Base-by-base conservation (phyloP, 768 basidiomycete species). In the Trametes gibbosa region DNA sequence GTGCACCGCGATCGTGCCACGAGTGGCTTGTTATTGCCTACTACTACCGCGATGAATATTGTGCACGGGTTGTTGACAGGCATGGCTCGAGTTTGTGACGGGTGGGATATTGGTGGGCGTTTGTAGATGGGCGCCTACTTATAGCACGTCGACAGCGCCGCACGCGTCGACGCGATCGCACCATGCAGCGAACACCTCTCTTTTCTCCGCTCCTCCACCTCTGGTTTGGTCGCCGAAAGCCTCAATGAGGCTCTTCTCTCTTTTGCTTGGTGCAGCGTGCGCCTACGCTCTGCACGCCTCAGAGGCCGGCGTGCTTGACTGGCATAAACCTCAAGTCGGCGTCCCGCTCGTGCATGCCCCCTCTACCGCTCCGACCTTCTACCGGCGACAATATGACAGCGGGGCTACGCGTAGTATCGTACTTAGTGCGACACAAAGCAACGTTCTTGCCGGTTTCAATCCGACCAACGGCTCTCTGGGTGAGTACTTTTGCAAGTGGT, bases 241-340 rank as follows among this genome's bases (percentile, higher is more conserved):
- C 61, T 62, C 47, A 16, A 62, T 62, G 61, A 62, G 61, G 61
- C 61, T 62, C 5, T 51, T 56, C 21, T 25, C 45, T 17, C 32
- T 59, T 17, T 34, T 41, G 10, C 53, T 52, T 16, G 23, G 58
- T 35, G 53, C 54, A 8, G 37, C 34, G 47, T 59, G 58, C 62
- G 58, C 62, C 6, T 51, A 39, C 13, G 63, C 66, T 9, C 50
- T 66, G 10, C 86, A 90, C 59, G 81, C 89, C 67, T 81, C 86
- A 23, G 89, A 93, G 56, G 89, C 84, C 54, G 90, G 91, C 43
- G 75, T 89, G 43, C 80, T 95, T 45, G 94, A 96, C 76, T 98
- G 95, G 95, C 82, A 97, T 72, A 89, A 84, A 65, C 72, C 79
- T 14, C 80, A 89, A 27, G 75, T 92, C 55, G 95, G 95, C 16